Evolutionary conservation across 2,329 filamentous ascomycete genomes (phyloP).

Genomic region (Penicillium sp.): DNA sequence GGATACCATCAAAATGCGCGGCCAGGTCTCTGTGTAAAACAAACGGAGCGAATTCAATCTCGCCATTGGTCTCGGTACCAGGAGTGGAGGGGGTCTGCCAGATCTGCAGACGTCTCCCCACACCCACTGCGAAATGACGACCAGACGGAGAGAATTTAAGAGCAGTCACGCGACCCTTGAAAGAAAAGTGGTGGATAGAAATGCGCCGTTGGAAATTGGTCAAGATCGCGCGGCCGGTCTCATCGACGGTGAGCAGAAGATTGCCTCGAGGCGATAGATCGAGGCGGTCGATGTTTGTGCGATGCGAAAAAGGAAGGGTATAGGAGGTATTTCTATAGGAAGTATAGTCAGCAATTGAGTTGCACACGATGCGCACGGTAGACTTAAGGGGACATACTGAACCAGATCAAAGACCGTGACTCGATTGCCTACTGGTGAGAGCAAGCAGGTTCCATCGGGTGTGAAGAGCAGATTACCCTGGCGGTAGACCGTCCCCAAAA

Average conservation of each 20-base stretch:
- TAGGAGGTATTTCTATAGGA: slow-evolving; percentile 41
- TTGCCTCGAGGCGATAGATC: slow-evolving; percentile 88
- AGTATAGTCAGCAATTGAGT: slow-evolving; percentile 3
- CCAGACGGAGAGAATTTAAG: slow-evolving; percentile 89
- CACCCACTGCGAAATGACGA: slow-evolving; percentile 79
- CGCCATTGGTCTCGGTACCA: slow-evolving; percentile 70
- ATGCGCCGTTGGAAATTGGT: slow-evolving; percentile 85
- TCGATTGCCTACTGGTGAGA: slow-evolving; percentile 93
- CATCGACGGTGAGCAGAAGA: slow-evolving; percentile 85
- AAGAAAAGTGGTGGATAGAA: slow-evolving; percentile 91
- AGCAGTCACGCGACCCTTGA: slow-evolving; percentile 74
- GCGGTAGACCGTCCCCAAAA: slow-evolving; percentile 96
- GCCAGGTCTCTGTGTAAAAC: slow-evolving; percentile 79
- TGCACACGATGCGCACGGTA: background rate
- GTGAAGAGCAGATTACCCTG: slow-evolving; percentile 96
- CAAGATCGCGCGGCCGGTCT: slow-evolving; percentile 88
- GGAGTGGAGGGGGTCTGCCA: slow-evolving; percentile 94
- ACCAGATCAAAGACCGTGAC: slow-evolving; percentile 95
- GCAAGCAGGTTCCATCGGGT: slow-evolving; percentile 89
- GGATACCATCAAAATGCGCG: slow-evolving; percentile 82
- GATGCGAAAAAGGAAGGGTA: slow-evolving; percentile 70
- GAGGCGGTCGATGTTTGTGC: slow-evolving; percentile 84
- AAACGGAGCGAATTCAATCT: slow-evolving; percentile 92
- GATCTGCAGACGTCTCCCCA: slow-evolving; percentile 84
- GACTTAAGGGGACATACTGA: slow-evolving; percentile 56